Conservation (phyloP, 2,329 filamentous ascomycete species). For the Fusarium bactridioides region DNA sequence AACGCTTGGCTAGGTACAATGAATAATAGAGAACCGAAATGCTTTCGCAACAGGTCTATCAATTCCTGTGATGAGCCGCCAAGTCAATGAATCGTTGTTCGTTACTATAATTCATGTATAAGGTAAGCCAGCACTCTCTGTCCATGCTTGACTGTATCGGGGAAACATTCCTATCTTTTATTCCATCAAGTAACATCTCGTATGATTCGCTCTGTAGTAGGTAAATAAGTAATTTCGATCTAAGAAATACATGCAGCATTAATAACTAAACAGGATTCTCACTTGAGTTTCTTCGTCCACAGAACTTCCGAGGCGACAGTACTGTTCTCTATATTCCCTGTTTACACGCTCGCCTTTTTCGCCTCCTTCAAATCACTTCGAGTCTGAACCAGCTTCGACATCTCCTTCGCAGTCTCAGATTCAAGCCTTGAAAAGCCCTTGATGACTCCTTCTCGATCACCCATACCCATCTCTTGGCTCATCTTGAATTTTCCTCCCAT, state of each 20-base stretch:
- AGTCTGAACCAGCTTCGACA: slow-evolving; percentile 46
- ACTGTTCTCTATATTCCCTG: rapidly evolving
- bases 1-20: not conserved
- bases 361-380: slow-evolving; percentile 42
- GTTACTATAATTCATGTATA: not conserved
- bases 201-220: not conserved
- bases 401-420: slow-evolving; percentile 42
- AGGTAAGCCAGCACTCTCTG: no score
- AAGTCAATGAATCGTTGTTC: not conserved
- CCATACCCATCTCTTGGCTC: slow-evolving; percentile 66
- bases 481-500: slow-evolving; percentile 72
- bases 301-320: not conserved
- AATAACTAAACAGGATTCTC: not conserved
- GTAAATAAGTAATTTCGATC: not conserved
- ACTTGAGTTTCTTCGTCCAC: not conserved
- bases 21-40: not conserved
- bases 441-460: slow-evolving; percentile 64
- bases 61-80: not conserved
- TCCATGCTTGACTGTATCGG: not conserved
- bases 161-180: no score
- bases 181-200: no score
- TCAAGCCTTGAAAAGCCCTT: slow-evolving; percentile 58
- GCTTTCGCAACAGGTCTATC: not conserved
- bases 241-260: not conserved
- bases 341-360: slow-evolving; percentile 12